Evolutionary conservation across 805 yeast species (phyloP), one percentile per base, ranked within the genome.

Genomic region (Myxozyma mucilagina): DNA sequence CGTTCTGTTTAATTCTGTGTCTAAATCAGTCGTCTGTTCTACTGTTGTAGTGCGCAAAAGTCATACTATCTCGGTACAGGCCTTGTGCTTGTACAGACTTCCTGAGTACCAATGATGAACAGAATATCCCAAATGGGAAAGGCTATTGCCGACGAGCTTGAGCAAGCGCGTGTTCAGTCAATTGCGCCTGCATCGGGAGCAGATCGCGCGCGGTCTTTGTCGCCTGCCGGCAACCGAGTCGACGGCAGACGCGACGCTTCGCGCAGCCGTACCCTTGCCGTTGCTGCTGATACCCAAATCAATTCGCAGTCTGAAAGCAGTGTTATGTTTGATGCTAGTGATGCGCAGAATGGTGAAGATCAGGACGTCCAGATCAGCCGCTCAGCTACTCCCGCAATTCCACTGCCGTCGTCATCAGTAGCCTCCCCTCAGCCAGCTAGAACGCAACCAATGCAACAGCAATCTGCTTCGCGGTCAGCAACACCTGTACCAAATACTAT

Each of bases 71-170:
- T n/a, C 39, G 9, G 34, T 34, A n/a, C 29, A 13, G 18, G 24
- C 5, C 51, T 38, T 35, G 51, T 24, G 32, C n/a, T 14, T 14
- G 24, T n/a, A 13, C 29, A 39, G 24, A 20, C n/a, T 16, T 35
- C 39, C 31, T 16, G 47, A 44, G 16, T 20, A 41, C 49, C 18
- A 13, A 84, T 84, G 87, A 80, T 84, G 68, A 79, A 82, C 48
- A 80, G 82, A 68, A 73, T 85, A 48, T 78, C 86, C 10, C 90
- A 87, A 75, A 69, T 85, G 9, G 81, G 87, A 54, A 86, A 87
- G 75, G 84, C 83, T 57, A 69, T 87, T 41, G 75, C 83, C 8
- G 91, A 87, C 56, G 91, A 87, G 71, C 69, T 87, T 24, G 80
- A 78, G 56, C 76, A 77, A 65, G 82, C 69, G 35, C 31, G 66